Evolutionary conservation across 495 filamentous ascomycete species (phyloP).

Genomic region (Alectoria sarmentosa): DNA sequence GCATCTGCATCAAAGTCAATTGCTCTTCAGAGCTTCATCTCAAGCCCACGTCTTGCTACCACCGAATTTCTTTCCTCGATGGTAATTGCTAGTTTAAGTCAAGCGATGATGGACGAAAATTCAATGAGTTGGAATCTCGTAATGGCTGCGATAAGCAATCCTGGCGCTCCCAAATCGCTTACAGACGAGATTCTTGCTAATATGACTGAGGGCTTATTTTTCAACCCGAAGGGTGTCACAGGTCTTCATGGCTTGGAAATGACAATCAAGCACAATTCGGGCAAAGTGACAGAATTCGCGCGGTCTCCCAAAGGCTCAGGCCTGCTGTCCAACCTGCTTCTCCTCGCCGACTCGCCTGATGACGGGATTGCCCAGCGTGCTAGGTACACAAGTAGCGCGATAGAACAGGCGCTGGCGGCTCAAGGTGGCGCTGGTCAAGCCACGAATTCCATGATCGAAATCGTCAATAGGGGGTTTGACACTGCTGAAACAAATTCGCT

Average conservation of each 20-base stretch:
- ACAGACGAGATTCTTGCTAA: conserved; percentile 37
- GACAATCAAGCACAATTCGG: conserved; percentile 26
- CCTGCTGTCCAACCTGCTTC: conserved; percentile 49
- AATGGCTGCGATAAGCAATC: conserved; percentile 40
- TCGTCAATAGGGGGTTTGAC: conserved; percentile 46
- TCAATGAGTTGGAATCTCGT: conserved; percentile 31
- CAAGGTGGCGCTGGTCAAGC: conserved; percentile 29
- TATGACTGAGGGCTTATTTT: conserved; percentile 32
- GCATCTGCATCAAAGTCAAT: conserved; percentile 27
- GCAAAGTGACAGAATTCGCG: conserved; percentile 29
- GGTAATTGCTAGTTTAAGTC: conserved; percentile 22
- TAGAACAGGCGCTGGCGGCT: conserved; percentile 35
- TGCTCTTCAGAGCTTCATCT: conserved; percentile 30
- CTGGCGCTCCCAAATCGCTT: conserved; percentile 37
- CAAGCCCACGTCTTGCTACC: conserved; percentile 22
- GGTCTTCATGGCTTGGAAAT: conserved; percentile 33
- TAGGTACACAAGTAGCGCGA: conserved; percentile 35
- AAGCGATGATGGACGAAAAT: conserved; percentile 25
- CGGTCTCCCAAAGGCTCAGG: conserved; percentile 39
- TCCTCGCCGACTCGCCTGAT: conserved; percentile 48
- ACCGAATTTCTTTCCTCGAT: conserved; percentile 10
- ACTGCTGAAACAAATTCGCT: conserved; percentile 48
- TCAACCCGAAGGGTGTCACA: conserved; percentile 24
- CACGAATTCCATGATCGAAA: conserved; percentile 38
- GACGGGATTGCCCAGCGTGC: conserved; percentile 49